Conservation (phyloP, 352 stramenopile species). For the Stramenopiles sp. region DNA sequence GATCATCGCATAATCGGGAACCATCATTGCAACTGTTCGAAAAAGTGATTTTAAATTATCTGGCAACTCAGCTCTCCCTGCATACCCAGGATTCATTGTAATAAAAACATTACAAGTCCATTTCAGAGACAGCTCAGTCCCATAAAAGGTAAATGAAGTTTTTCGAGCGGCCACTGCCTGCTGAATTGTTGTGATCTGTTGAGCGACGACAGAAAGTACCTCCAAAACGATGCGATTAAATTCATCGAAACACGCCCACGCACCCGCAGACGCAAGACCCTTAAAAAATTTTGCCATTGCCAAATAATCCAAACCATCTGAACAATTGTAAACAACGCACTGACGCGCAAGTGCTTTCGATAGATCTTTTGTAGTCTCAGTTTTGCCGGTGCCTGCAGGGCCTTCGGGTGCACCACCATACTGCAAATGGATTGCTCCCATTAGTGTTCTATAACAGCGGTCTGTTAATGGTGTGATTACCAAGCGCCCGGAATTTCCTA, state of each 20-base stretch:
- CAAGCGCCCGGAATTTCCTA: constrained; percentile 70
- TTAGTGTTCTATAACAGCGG: constrained; percentile 77
- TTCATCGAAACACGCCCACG: constrained; percentile 78
- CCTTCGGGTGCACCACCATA: constrained; percentile 71
- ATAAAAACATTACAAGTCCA: constrained; percentile 73
- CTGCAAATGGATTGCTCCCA: constrained; percentile 72
- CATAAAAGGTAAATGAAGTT: constrained; percentile 77
- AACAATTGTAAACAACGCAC: constrained; percentile 85
- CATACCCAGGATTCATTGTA: constrained; percentile 83
- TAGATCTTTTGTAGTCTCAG: constrained; percentile 78
- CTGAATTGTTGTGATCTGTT: constrained; percentile 77
- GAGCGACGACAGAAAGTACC: constrained; percentile 74
- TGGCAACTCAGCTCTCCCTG: constrained; percentile 70
- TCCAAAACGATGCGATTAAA: constrained; percentile 89
- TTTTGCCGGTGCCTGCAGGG: constrained; percentile 77
- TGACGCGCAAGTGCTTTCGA: constrained; percentile 81
- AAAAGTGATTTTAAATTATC: constrained; percentile 85
- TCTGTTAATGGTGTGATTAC: constrained; percentile 84
- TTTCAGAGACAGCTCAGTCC: constrained; percentile 72
- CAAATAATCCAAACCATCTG: constrained; percentile 62
- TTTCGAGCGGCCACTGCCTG: constrained; percentile 58
- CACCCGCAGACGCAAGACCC: constrained; percentile 61
- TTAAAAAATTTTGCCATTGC: constrained; percentile 91
- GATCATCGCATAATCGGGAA: constrained; percentile 81
- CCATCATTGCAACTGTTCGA: constrained; percentile 87